phyloP scores from a whole-genome alignment of 768 basidiomycete species.

The Cantharellus cinnabarinus region DNA sequence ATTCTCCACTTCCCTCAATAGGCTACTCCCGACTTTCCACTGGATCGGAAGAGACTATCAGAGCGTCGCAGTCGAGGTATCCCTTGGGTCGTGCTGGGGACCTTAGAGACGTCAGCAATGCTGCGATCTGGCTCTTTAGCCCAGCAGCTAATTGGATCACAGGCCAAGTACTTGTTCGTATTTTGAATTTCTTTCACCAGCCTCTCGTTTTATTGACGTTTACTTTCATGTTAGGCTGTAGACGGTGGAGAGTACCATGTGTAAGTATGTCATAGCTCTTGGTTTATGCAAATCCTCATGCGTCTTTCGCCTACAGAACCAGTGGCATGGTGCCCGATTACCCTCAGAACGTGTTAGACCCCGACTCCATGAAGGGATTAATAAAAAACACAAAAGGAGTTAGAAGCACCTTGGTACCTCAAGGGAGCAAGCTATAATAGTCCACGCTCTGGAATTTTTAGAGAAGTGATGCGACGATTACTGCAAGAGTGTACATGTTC shows the following conservation, averaged over 20 bases:
- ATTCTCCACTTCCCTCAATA: slow-evolving; percentile 52
- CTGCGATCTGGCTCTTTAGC: slow-evolving; percentile 22
- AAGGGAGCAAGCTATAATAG: no score
- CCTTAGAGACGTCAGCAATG: slow-evolving; percentile 20
- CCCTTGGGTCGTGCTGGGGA: slow-evolving; percentile 14
- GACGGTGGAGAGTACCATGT: slow-evolving; percentile 16
- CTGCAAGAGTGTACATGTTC: no score
- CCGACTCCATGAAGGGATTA: background rate
- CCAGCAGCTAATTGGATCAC: slow-evolving; percentile 22
- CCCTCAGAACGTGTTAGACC: background rate
- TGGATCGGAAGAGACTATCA: slow-evolving; percentile 13
- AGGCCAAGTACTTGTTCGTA: slow-evolving; percentile 17
- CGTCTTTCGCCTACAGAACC: background rate
- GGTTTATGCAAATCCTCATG: background rate
- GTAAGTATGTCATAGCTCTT: background rate
- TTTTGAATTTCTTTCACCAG: background rate
- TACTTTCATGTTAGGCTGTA: slow-evolving; percentile 11
- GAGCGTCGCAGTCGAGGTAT: slow-evolving; percentile 7
- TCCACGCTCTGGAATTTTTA: no score
- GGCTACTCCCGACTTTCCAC: slow-evolving; percentile 15
- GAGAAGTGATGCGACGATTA: no score
- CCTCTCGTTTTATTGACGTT: background rate
- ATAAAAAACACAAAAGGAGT: background rate
- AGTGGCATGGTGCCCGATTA: background rate
- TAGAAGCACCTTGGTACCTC: no score